Evolutionary conservation across 768 basidiomycete genomes (phyloP).

Genomic region (Xerocomellus amylosporus): DNA sequence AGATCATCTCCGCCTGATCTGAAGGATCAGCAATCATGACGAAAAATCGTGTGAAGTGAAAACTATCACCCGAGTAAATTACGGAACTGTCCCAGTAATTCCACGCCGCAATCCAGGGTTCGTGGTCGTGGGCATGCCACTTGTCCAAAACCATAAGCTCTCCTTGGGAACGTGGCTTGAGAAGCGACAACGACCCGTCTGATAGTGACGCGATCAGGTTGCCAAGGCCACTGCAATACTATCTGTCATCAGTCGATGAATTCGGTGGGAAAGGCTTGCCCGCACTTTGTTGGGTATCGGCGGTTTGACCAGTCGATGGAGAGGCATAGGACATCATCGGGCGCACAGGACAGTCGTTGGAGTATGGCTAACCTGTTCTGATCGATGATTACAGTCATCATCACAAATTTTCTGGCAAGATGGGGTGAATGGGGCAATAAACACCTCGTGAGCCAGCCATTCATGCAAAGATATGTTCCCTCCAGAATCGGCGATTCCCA

Average conservation of each 20-base stretch:
- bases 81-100: constrained; percentile 79
- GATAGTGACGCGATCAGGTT: constrained; percentile 80
- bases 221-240: constrained; percentile 42
- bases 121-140: constrained; percentile 91
- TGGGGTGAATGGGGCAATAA: not conserved
- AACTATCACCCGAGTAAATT: constrained; percentile 75
- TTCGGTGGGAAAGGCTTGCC: constrained; percentile 2
- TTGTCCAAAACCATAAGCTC: constrained; percentile 46
- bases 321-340: constrained; percentile 69
- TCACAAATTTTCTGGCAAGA: not conserved
- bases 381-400: not conserved
- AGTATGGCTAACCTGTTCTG: constrained; percentile 41
- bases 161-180: constrained; percentile 46
- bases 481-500: constrained; percentile 84
- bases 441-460: constrained; percentile 50
- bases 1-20: constrained; percentile 89
- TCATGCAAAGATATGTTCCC: constrained; percentile 68
- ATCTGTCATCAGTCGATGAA: not conserved
- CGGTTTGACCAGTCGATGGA: constrained; percentile 93
- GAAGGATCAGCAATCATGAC: not conserved
- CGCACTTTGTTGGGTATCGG: constrained; percentile 47
- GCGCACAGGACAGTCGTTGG: constrained; percentile 46
- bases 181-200: constrained; percentile 66
- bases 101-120: constrained; percentile 94
- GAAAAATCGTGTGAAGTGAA: not conserved